phyloP scores from a whole-genome alignment of 1,139 yeast species.

The Scheffersomyces illinoinensis region DNA sequence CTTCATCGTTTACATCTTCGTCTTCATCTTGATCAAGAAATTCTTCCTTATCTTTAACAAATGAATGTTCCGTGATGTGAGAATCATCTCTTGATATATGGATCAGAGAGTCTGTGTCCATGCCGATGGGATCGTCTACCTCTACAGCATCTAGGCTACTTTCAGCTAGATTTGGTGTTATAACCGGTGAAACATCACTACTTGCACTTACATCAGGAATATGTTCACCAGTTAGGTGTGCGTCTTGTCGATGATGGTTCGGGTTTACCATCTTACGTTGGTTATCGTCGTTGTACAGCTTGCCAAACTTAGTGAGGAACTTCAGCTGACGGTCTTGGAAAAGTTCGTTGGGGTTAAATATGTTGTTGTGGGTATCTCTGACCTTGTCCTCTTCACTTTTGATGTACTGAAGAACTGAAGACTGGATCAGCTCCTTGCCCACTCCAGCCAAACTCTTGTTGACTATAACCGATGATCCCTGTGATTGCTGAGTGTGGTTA shows the following conservation, averaged over 20 bases:
- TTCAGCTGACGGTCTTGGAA: conserved; percentile 37
- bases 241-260: not conserved
- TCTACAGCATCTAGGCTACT: not conserved
- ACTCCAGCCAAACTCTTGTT: conserved; percentile 27
- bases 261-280: conserved; percentile 1
- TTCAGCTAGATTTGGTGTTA: not conserved
- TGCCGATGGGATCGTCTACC: not conserved
- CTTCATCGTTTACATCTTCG: conserved; percentile 13
- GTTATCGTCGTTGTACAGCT: conserved; percentile 23
- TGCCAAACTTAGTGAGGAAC: conserved; percentile 33
- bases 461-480: conserved; percentile 31
- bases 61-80: not conserved
- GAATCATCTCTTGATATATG: conserved; percentile 3
- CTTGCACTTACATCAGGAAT: not conserved
- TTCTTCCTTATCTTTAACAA: not conserved
- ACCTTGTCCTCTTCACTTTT: conserved; percentile 17
- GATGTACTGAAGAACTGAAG: conserved; percentile 33
- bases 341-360: conserved; percentile 36
- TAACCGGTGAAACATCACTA: not conserved
- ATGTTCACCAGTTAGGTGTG: not conserved
- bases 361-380: conserved; percentile 13
- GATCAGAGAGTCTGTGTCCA: not conserved
- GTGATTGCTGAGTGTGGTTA: conserved; percentile 26
- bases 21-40: conserved; percentile 5
- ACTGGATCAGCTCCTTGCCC: conserved; percentile 32